These are phyloP conservation scores for Gracilariopsis chorda DNA, from an alignment of 23 red algal genomes.

Conservation along the genomic window DNA sequence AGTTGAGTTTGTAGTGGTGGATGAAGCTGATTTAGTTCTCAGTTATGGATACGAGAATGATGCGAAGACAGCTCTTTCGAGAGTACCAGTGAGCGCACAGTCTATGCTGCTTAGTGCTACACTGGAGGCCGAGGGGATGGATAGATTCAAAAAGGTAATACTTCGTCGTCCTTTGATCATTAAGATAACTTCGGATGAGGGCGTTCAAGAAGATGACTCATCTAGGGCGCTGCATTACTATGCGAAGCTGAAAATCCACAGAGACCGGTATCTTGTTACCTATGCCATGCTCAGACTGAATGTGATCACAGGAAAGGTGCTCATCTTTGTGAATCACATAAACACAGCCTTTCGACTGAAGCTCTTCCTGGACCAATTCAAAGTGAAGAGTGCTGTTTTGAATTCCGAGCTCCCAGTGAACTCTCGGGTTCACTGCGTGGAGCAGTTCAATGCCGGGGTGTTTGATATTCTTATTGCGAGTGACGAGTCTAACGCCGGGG, in stretches of 20 bases:
- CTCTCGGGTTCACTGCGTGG: constrained; percentile 89
- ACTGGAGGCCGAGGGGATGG: constrained; percentile 80
- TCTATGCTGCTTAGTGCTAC: constrained; percentile 93
- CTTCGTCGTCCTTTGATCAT: constrained; percentile 69
- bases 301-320: constrained; percentile 79
- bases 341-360: constrained; percentile 88
- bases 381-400: constrained; percentile 76
- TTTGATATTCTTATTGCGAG: constrained; percentile 90
- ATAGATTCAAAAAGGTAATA: constrained; percentile 70
- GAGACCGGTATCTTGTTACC: constrained; percentile 79
- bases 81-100: constrained; percentile 73
- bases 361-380: constrained; percentile 95
- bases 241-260: constrained; percentile 52
- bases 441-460: constrained; percentile 89
- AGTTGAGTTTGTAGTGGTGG: constrained; percentile 89
- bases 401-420: constrained; percentile 90
- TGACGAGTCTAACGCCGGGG: constrained; percentile 65
- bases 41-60: constrained; percentile 79
- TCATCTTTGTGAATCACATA: constrained; percentile 91
- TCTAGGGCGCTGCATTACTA: constrained; percentile 62
- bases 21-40: constrained; percentile 98
- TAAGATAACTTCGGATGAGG: constrained; percentile 65
- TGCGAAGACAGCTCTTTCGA: constrained; percentile 43
- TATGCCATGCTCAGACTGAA: constrained; percentile 87
- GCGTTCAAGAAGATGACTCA: not conserved